These are phyloP conservation scores for Elsinoe ampelina DNA, from an alignment of 2,329 filamentous ascomycete genomes.

Conservation along the genomic window DNA sequence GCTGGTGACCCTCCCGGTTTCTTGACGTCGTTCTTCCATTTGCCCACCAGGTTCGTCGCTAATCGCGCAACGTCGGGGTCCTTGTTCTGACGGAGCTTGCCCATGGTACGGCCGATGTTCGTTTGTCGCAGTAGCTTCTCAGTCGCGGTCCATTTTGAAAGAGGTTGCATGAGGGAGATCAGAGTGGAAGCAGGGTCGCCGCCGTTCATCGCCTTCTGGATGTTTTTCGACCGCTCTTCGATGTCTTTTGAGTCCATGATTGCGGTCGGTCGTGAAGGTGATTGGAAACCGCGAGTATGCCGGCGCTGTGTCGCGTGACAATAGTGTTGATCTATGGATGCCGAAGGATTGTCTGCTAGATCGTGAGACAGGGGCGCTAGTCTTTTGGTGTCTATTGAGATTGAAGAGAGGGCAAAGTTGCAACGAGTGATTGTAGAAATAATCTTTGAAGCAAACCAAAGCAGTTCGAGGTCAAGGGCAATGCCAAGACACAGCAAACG, in stretches of 20 bases:
- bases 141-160: constrained; percentile 70
- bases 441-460: neutral
- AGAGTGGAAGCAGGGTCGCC: constrained; percentile 67
- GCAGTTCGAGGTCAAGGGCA: neutral
- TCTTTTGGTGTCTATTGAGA: neutral
- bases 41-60: constrained; percentile 73
- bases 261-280: neutral
- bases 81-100: constrained; percentile 74
- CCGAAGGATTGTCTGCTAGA: too few relatives aligned
- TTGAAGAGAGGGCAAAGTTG: neutral
- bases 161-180: constrained; percentile 65
- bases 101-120: constrained; percentile 82
- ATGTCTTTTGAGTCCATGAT: constrained; percentile 77
- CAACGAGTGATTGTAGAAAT: neutral
- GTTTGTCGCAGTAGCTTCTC: constrained; percentile 87
- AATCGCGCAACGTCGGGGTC: constrained; percentile 61
- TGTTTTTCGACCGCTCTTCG: constrained; percentile 62
- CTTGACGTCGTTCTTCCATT: constrained; percentile 76
- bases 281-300: neutral
- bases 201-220: constrained; percentile 67
- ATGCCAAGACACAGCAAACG: neutral
- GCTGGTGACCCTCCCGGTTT: constrained; percentile 21
- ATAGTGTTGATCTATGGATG: too few relatives aligned
- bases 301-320: constrained; percentile 5
- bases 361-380: too few relatives aligned